Percentiles rank a stretch among this genome's conserved stretches.
These are phyloP conservation scores for Colletotrichum euphorbiae DNA, from an alignment of 2,329 filamentous ascomycete species.

Conservation along the genomic window DNA sequence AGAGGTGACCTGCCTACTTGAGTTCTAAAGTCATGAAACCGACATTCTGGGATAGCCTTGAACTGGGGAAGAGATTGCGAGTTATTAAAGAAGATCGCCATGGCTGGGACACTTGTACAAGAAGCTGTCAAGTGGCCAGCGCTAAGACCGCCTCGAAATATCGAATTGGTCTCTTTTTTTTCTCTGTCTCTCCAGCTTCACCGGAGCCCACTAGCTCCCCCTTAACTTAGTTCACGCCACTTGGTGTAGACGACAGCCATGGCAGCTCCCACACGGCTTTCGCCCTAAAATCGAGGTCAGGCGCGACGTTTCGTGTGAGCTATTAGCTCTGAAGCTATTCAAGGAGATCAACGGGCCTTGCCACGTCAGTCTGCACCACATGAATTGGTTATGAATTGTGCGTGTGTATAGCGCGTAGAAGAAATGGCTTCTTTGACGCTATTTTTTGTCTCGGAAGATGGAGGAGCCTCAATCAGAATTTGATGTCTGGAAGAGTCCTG, in stretches of 20 bases:
- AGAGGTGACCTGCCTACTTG: neutral
- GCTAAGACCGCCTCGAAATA: constrained; percentile 24
- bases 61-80: constrained; percentile 12
- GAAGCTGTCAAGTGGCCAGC: constrained; percentile 33
- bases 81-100: constrained; percentile 5
- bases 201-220: constrained; percentile 22
- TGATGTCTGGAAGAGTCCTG: neutral
- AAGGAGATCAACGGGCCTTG: constrained; percentile 27
- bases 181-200: constrained; percentile 15
- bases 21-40: neutral
- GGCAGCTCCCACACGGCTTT: constrained; percentile 16
- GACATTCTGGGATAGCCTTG: neutral
- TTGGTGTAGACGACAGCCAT: constrained; percentile 22
- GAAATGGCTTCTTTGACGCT: constrained; percentile 1
- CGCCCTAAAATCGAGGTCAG: constrained; percentile 15
- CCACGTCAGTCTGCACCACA: constrained; percentile 30
- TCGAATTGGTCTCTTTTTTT: constrained; percentile 14
- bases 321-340: constrained; percentile 20
- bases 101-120: constrained; percentile 14
- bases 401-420: neutral
- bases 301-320: neutral
- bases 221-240: constrained; percentile 24
- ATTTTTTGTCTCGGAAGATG: neutral
- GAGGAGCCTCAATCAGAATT: neutral
- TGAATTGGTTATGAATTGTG: too few species aligned